phyloP scores from a whole-genome alignment of 108 stramenopile species.

The Heterococcus sp. region DNA sequence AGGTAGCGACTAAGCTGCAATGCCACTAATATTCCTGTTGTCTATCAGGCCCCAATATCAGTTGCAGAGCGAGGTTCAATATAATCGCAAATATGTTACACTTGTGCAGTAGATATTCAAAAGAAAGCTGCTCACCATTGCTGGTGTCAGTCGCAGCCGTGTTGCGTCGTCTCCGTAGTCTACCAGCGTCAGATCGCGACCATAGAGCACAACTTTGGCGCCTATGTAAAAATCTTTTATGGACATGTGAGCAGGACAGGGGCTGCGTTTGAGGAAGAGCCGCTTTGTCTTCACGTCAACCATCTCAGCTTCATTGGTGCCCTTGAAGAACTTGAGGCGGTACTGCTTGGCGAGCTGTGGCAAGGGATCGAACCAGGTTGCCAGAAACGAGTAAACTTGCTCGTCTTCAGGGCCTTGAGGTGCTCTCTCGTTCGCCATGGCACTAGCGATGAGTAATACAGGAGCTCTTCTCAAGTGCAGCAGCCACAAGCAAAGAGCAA shows the following conservation, averaged over 20 bases:
- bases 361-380: constrained; percentile 56
- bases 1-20: too few relatives aligned
- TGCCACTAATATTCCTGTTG: too few relatives aligned
- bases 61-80: too few relatives aligned
- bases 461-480: too few relatives aligned
- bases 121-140: not conserved
- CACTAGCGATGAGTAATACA: too few relatives aligned
- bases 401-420: too few relatives aligned
- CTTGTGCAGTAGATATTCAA: not conserved
- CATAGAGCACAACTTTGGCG: constrained; percentile 4
- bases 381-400: constrained; percentile 42
- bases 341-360: constrained; percentile 56
- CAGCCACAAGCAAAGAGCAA: too few relatives aligned
- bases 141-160: not conserved
- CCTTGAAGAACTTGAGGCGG: constrained; percentile 48
- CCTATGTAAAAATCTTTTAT: constrained; percentile 43
- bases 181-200: not conserved
- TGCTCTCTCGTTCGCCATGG: too few relatives aligned
- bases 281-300: constrained; percentile 49
- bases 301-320: constrained; percentile 54
- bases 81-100: too few relatives aligned
- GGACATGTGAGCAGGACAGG: constrained; percentile 46
- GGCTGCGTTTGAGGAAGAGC: constrained; percentile 52
- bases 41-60: too few relatives aligned
- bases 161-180: not conserved